phyloP scores from a whole-genome alignment of 2,329 filamentous ascomycete genomes.

The Amphichorda felina region DNA sequence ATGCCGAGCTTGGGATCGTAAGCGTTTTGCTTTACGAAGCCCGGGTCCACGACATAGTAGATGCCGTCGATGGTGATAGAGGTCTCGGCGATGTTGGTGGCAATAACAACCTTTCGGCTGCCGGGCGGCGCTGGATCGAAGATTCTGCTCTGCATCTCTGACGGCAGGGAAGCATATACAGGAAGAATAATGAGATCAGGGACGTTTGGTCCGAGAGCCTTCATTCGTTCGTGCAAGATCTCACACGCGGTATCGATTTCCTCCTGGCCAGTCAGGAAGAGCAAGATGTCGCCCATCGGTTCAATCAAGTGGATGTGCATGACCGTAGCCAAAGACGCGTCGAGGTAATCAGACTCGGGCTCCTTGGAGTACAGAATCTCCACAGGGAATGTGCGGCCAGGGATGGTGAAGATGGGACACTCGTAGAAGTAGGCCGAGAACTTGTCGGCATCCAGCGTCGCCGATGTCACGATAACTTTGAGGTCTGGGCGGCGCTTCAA shows the following conservation, averaged over 20 bases:
- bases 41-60: constrained; percentile 93
- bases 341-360: constrained; percentile 90
- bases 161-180: constrained; percentile 89
- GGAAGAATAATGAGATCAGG: constrained; percentile 88
- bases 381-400: constrained; percentile 87
- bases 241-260: constrained; percentile 95
- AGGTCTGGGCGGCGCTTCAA: constrained; percentile 75
- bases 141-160: constrained; percentile 86
- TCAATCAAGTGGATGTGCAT: constrained; percentile 98
- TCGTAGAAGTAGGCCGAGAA: constrained; percentile 95
- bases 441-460: constrained; percentile 92
- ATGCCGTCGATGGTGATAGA: constrained; percentile 97
- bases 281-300: constrained; percentile 82
- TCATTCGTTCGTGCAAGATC: constrained; percentile 91
- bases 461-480: constrained; percentile 92
- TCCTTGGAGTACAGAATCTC: constrained; percentile 93
- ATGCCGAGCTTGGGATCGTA: constrained; percentile 97
- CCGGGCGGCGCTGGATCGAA: constrained; percentile 88
- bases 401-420: constrained; percentile 93
- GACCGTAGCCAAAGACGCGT: constrained; percentile 86
- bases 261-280: constrained; percentile 94
- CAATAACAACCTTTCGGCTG: constrained; percentile 86
- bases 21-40: constrained; percentile 95
- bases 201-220: constrained; percentile 78
- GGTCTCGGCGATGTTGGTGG: constrained; percentile 96